phyloP scores from a whole-genome alignment of 768 basidiomycete genomes.

The Pleurotus giganteus region DNA sequence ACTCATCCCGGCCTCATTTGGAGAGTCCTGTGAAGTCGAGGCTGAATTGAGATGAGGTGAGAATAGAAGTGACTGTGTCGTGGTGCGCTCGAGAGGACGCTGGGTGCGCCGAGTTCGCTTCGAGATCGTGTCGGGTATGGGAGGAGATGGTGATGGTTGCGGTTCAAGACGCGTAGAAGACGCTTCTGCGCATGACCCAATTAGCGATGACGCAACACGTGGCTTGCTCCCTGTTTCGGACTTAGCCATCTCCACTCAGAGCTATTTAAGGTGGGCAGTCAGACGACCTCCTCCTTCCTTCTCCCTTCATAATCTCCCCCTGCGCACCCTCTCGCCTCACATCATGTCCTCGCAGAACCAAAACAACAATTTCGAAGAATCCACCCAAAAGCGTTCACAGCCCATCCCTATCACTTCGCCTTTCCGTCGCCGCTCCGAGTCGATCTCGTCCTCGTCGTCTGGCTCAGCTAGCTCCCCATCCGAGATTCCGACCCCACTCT shows the following conservation, averaged over 20 bases:
- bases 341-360: slow-evolving; percentile 34
- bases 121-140: background rate
- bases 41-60: background rate
- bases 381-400: slow-evolving; percentile 47
- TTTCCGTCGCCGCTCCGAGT: slow-evolving; percentile 57
- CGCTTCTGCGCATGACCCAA: background rate
- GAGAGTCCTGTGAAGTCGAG: background rate
- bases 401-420: slow-evolving; percentile 59
- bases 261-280: slow-evolving; percentile 7
- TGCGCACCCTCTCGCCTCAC: slow-evolving; percentile 10
- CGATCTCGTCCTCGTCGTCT: slow-evolving; percentile 60
- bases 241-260: slow-evolving; percentile 6
- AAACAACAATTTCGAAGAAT: slow-evolving; percentile 24
- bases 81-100: background rate
- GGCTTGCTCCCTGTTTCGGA: slow-evolving; percentile 8
- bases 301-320: slow-evolving; percentile 9
- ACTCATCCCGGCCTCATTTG: background rate
- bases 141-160: background rate
- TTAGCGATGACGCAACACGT: background rate
- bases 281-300: slow-evolving; percentile 9
- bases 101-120: background rate
- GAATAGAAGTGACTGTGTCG: background rate
- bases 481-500: slow-evolving; percentile 50
- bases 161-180: background rate
- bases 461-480: slow-evolving; percentile 51